A percentile compares a stretch with the other conserved stretches of the same genome.
These are phyloP conservation scores for Buxus sempervirens DNA, from an alignment of 164 flowering plant species.

Conservation along the genomic window DNA sequence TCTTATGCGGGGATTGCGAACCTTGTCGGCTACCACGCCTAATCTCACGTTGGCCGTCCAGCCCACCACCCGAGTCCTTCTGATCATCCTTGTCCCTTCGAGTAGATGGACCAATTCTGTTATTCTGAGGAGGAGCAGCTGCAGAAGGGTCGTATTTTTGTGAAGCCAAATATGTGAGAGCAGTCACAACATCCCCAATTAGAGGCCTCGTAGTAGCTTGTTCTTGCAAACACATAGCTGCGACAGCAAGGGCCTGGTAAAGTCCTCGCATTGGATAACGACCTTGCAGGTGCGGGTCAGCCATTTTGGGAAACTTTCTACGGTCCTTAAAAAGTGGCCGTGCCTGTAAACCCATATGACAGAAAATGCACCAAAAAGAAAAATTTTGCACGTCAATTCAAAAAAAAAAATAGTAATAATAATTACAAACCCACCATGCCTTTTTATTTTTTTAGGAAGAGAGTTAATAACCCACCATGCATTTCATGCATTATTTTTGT, in stretches of 20 bases:
- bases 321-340: slow-evolving; percentile 84
- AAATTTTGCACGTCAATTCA: background rate
- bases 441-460: too few species aligned
- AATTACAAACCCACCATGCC: background rate
- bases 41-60: slow-evolving; percentile 42
- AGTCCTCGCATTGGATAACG: slow-evolving; percentile 85
- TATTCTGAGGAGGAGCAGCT: slow-evolving; percentile 34
- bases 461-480: background rate
- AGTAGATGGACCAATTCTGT: slow-evolving; percentile 44
- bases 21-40: slow-evolving; percentile 40
- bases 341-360: slow-evolving; percentile 46
- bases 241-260: slow-evolving; percentile 89
- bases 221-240: slow-evolving; percentile 94
- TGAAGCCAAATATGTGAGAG: slow-evolving; percentile 76
- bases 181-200: slow-evolving; percentile 86
- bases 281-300: slow-evolving; percentile 77
- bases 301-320: slow-evolving; percentile 83
- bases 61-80: slow-evolving; percentile 36
- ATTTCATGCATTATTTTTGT: slow-evolving; percentile 1
- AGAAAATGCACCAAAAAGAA: background rate
- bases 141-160: slow-evolving; percentile 73
- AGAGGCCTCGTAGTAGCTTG: slow-evolving; percentile 87
- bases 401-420: slow-evolving; percentile 5
- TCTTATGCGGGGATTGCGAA: slow-evolving; percentile 53
- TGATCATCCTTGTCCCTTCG: slow-evolving; percentile 48